phyloP scores from a whole-genome alignment of 306 rosid species.

The Oxytropis ochrocephala region DNA sequence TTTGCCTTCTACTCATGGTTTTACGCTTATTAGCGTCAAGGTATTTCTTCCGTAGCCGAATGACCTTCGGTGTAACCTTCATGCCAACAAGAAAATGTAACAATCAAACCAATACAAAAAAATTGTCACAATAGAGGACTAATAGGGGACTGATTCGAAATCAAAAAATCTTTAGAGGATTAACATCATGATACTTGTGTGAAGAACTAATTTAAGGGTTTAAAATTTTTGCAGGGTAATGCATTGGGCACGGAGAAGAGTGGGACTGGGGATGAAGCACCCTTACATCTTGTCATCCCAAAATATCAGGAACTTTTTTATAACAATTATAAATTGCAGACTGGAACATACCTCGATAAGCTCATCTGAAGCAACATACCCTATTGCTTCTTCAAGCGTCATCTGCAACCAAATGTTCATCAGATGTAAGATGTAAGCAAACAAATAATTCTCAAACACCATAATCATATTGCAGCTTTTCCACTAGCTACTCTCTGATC shows the following conservation, averaged over 20 bases:
- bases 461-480: background rate
- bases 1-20: conserved; percentile 68
- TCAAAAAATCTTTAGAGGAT: background rate
- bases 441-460: background rate
- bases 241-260: background rate
- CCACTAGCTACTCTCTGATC: background rate
- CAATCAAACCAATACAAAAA: background rate
- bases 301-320: background rate
- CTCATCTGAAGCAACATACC: conserved; percentile 94
- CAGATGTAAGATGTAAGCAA: conserved; percentile 24
- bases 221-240: background rate
- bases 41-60: conserved; percentile 83
- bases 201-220: background rate
- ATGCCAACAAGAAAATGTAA: background rate
- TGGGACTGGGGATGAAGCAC: background rate
- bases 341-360: conserved; percentile 73
- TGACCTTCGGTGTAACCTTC: conserved; percentile 91
- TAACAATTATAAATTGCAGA: background rate
- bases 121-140: background rate
- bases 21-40: conserved; percentile 89
- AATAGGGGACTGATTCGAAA: background rate
- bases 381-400: conserved; percentile 96
- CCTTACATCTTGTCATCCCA: background rate
- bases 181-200: background rate
- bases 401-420: conserved; percentile 54